Base-by-base conservation (phyloP, 305 asterid genomes). In the Euphrasia arctica region DNA sequence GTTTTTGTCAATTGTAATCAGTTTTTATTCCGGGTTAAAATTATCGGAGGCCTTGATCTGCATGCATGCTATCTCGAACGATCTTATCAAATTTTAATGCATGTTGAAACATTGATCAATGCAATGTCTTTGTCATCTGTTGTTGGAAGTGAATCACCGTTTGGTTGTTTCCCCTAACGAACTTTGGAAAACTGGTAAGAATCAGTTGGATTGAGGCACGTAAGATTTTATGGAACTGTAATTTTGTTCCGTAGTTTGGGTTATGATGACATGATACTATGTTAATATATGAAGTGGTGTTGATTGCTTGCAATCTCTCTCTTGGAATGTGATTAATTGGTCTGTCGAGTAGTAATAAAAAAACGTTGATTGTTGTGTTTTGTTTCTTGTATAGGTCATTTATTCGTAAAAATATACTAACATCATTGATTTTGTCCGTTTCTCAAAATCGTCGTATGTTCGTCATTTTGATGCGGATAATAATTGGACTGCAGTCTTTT, bases 61-160 rank as follows among this genome's bases (percentile, higher is more conserved):
- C 71, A 63, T 66, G 75, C 60, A 65, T 69, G 68, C 42, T 7
- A 56, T 43, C 11, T 72, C 58, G 43, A 67, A 61, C 54, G 18
- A 69, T 66, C 61, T 47, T 71, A 59, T 57, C 9, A 34, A 32
- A 10, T 45, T 32, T 27, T 54, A n/a, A 66, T 31, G 63, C 66
- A 49, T 64, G 70, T 47, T 43, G 60, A 54, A 56, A 22, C 0
- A 54, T 52, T 54, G 9, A 27, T 52, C 27, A 2, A 36, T 48
- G 47, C 5, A 27, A 55, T n/a, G 25, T 51, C 31, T 34, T 55
- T 18, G 59, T 58, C 50, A 10, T 69, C 14, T 59, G 18, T 49
- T 61, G 58, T 36, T 29, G 2, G 41, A 12, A 63, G 47, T 67
- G 31, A 25, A 69, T 74, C 67, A 34, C 45, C 15, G 52, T 22